A percentile compares a stretch with the other conserved stretches of the same genome.
Conservation (phyloP, 2,329 filamentous ascomycete species). For the Fusarium robinianum region DNA sequence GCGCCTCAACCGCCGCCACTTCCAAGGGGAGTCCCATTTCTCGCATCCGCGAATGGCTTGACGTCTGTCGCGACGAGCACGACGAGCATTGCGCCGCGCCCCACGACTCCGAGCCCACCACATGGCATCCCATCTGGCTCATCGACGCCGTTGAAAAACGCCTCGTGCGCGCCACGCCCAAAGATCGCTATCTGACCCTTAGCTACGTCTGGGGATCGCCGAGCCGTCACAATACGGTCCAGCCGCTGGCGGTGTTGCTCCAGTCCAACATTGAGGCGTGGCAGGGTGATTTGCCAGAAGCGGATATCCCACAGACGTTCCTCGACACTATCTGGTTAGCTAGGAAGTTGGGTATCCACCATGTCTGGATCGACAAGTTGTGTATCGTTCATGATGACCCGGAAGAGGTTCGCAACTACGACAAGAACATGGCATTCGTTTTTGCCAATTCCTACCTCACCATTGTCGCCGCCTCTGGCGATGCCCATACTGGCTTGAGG, state of each 20-base stretch:
- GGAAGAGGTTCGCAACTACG: conserved; percentile 45
- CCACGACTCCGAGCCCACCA: conserved; percentile 32
- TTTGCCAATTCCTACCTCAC: conserved; percentile 52
- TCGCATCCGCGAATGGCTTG: conserved; percentile 50
- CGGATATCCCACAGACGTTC: conserved; percentile 48
- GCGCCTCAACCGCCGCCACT: conserved; percentile 40
- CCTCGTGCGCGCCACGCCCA: conserved; percentile 45
- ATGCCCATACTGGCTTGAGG: conserved; percentile 45
- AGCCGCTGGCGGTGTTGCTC: conserved; percentile 40
- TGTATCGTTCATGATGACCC: conserved; percentile 52
- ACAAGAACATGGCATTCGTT: conserved; percentile 51
- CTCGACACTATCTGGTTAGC: conserved; percentile 51
- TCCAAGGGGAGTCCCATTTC: conserved; percentile 44
- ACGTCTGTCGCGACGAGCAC: conserved; percentile 49
- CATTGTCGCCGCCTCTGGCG: conserved; percentile 49
- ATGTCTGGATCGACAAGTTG: conserved; percentile 53
- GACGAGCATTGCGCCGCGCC: conserved; percentile 45
- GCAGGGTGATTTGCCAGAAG: conserved; percentile 43
- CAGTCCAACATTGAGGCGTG: conserved; percentile 45
- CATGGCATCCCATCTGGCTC: conserved; percentile 48
- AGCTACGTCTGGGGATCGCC: conserved; percentile 51
- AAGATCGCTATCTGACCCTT: conserved; percentile 50
- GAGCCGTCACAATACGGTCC: conserved; percentile 34
- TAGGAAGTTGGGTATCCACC: conserved; percentile 48
- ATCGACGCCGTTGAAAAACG: conserved; percentile 47